These are phyloP conservation scores for Yarrowia osloensis DNA, from an alignment of 805 yeast genomes.

Conservation along the genomic window DNA sequence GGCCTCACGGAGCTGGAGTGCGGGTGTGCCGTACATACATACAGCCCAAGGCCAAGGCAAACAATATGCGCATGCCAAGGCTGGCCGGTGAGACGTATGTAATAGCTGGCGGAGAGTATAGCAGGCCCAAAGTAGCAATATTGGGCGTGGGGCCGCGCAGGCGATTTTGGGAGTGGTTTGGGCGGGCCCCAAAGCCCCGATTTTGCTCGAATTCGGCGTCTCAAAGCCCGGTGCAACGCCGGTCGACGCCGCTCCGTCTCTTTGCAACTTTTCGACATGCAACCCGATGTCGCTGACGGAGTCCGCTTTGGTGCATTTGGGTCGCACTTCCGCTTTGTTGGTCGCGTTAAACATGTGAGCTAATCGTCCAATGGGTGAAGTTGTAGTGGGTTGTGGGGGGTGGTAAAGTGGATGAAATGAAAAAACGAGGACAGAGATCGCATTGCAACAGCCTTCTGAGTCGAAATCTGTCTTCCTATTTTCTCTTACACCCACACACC, in stretches of 20 bases:
- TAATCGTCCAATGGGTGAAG: conserved; percentile 5
- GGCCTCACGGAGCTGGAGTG: too few relatives aligned
- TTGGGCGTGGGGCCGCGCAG: too few relatives aligned
- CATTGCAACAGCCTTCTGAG: too few relatives aligned
- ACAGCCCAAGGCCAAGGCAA: background rate
- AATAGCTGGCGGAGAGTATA: background rate
- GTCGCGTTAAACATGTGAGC: conserved; percentile 22
- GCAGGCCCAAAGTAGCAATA: background rate
- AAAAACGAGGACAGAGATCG: background rate
- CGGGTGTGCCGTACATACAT: conserved; percentile 18
- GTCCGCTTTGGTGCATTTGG: background rate
- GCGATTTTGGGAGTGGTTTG: too few relatives aligned
- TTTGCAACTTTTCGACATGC: background rate
- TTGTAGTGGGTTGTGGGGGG: background rate
- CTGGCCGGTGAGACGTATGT: background rate
- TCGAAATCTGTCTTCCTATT: background rate
- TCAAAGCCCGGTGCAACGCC: too few relatives aligned
- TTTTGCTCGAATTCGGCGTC: background rate
- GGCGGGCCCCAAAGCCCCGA: too few relatives aligned
- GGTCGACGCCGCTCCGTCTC: too few relatives aligned
- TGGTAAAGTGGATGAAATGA: background rate
- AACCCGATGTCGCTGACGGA: conserved; percentile 16
- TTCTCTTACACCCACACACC: background rate
- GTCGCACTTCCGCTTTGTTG: conserved; percentile 14
- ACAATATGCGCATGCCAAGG: conserved; percentile 25